Evolutionary conservation across 2,329 filamentous ascomycete genomes (phyloP).

Genomic region (Botrytis pseudocinerea): DNA sequence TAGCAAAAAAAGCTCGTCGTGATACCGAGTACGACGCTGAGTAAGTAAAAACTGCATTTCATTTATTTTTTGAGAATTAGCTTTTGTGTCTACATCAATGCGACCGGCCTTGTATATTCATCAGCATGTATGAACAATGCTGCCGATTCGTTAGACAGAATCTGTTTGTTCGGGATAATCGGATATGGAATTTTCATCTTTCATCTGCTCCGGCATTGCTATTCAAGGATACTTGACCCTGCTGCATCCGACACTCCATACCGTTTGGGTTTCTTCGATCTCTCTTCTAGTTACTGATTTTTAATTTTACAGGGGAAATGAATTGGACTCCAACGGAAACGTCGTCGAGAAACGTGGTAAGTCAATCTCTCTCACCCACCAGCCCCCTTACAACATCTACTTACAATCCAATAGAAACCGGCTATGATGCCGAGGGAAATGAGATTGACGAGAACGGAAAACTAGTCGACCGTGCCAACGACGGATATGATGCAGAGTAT

Average conservation of each 20-base stretch:
- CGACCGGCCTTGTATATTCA: no score
- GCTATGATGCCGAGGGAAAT: slow-evolving; percentile 2
- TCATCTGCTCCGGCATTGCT: no score
- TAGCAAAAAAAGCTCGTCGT: neutral
- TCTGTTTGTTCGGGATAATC: no score
- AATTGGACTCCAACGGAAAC: neutral
- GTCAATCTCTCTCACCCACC: neutral
- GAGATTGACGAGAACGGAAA: neutral
- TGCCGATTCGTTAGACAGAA: no score
- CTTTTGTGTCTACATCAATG: no score
- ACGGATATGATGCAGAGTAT: neutral
- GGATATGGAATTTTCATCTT: no score
- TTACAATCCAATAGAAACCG: neutral
- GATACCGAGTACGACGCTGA: neutral
- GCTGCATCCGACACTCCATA: neutral
- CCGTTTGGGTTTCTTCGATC: neutral
- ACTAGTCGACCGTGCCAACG: neutral
- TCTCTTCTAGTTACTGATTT: neutral
- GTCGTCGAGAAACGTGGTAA: neutral
- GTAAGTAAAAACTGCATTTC: neutral
- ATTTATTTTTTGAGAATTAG: neutral
- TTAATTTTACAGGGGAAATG: neutral
- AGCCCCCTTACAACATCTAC: neutral
- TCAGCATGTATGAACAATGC: no score
- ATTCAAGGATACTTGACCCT: no score